Evolutionary conservation across 345 rosid genomes (phyloP), one percentile per base, ranked within the genome.

Genomic region (Salix koriyanagi): DNA sequence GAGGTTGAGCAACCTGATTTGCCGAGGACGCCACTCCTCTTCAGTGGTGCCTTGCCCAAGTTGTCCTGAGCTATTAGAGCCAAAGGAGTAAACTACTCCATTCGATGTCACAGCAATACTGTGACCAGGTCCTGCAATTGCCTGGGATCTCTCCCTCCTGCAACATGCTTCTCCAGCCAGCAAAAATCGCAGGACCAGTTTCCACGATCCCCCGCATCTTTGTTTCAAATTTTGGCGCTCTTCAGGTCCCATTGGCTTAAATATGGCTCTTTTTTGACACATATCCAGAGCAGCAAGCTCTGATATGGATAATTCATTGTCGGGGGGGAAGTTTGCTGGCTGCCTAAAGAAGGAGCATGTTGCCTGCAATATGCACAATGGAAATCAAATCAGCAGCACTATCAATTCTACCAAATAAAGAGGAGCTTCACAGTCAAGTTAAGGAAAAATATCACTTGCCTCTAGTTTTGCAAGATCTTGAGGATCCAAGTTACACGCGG

Each of bases 241-340:
- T 77, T 87, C 94, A 2, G 82, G 86, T 1, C 79, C 85, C 97
- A 93, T 91, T 48, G 88, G 86, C 85, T 87, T 96, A 83, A 93
- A 96, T 65, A 93, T 89, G 77, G 84, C 94, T 69, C 93, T 89
- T 80, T 88, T 89, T 73, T 83, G 84, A 88, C 99, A 96, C 83
- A 96, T 82, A 82, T 96, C 99, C 64, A 92, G 87, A 78, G 99
- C 99, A n/a, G 98, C 98, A 77, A 93, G 88, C 90, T 96, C 99
- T 6, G 98, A 82, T 78, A 93, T 91, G 60, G 97, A 91, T 67
- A 96, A 86, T 74, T 82, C 89, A 81, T 67, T 75, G 81, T 96
- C 96, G 8, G 99, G 99, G 82, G 88, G 62, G 54, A 93, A 90
- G 76, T 90, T 91, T 72, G 97, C 99, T 13, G 94, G 94, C 88